Evolutionary conservation across 164 flowering plant genomes (phyloP).

Genomic region (Taxillus chinensis): DNA sequence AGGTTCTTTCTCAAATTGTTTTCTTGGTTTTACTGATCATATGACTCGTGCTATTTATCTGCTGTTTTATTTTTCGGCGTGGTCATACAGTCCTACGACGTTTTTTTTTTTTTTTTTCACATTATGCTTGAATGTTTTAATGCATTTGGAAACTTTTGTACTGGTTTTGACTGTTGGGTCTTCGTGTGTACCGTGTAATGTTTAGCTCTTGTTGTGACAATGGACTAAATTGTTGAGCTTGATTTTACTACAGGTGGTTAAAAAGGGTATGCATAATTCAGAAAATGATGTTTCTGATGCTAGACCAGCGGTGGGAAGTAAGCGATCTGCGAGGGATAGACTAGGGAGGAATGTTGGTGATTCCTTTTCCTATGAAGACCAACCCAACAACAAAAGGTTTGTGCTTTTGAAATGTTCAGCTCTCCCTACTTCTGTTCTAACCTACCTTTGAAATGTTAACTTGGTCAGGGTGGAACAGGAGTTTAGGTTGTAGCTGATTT

Average conservation of each 20-base stretch:
- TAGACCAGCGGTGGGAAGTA: slow-evolving; percentile 29
- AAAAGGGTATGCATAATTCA: slow-evolving; percentile 25
- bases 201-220: background rate
- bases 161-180: no score
- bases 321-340: slow-evolving; percentile 64
- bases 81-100: no score
- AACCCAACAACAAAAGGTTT: slow-evolving; percentile 38
- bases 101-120: no score
- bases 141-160: no score
- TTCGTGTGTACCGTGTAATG: no score
- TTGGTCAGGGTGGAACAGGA: no score
- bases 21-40: no score
- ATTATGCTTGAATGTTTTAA: no score
- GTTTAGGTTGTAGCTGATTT: no score
- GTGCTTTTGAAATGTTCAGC: background rate
- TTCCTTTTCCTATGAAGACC: slow-evolving; percentile 13
- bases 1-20: no score
- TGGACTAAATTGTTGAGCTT: background rate
- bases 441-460: background rate
- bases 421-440: background rate
- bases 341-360: slow-evolving; percentile 43
- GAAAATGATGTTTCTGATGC: slow-evolving; percentile 27
- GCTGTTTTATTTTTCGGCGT: no score
- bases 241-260: slow-evolving; percentile 42
- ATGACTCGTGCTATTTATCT: no score